phyloP scores from a whole-genome alignment of 2,329 filamentous ascomycete genomes.

The Neophaeococcomyces aloes region DNA sequence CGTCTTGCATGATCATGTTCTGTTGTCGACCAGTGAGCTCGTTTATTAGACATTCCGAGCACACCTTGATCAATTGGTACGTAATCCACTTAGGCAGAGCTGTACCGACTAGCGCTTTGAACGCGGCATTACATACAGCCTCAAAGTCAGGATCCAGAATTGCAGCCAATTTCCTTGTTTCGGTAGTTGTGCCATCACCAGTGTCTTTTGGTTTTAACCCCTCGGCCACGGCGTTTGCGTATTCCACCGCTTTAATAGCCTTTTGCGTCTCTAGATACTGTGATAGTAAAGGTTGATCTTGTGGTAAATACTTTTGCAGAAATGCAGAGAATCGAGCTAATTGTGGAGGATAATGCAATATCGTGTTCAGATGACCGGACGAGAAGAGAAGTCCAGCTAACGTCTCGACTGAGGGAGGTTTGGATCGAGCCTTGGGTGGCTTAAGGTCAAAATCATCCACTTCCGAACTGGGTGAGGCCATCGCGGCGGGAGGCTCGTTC shows the following conservation, averaged over 20 bases:
- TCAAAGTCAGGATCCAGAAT: constrained; percentile 30
- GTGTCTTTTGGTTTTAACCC: constrained; percentile 24
- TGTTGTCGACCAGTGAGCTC: constrained; percentile 33
- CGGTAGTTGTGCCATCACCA: background rate
- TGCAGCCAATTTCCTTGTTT: constrained; percentile 23
- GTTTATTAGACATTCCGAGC: constrained; percentile 34
- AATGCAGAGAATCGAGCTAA: constrained; percentile 30
- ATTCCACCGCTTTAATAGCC: constrained; percentile 33
- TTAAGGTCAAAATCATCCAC: constrained; percentile 29
- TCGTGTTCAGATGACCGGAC: constrained; percentile 32
- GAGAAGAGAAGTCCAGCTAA: constrained; percentile 33
- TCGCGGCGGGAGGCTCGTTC: background rate
- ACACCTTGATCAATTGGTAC: constrained; percentile 29
- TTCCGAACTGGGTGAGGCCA: constrained; percentile 10
- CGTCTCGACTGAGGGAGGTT: constrained; percentile 26
- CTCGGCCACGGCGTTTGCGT: constrained; percentile 35
- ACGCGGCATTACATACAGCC: constrained; percentile 24
- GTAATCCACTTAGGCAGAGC: constrained; percentile 35
- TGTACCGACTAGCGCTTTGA: constrained; percentile 30
- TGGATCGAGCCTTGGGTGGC: constrained; percentile 29
- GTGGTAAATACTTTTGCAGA: constrained; percentile 30
- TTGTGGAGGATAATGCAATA: constrained; percentile 29
- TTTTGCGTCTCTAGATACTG: constrained; percentile 33
- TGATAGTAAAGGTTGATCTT: constrained; percentile 26
- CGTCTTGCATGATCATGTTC: constrained; percentile 30